These are phyloP conservation scores for Beauveria brongniartii DNA, from an alignment of 2,329 filamentous ascomycete genomes.

Conservation along the genomic window DNA sequence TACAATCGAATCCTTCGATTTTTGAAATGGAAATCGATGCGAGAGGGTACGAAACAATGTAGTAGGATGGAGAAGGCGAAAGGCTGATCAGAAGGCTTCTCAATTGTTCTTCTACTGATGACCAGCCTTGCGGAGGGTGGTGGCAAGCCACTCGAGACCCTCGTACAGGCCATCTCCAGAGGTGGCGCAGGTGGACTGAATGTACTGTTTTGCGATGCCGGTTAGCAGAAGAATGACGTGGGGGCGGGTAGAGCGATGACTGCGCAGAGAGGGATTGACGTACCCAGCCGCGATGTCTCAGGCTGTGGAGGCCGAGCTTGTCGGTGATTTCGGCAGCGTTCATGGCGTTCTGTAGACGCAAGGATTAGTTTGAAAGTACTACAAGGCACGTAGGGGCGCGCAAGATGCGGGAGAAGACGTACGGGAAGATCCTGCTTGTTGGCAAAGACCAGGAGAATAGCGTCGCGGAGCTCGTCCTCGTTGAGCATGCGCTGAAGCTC, in stretches of 20 bases:
- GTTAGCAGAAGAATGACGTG: neutral
- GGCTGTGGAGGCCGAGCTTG: conserved; percentile 98
- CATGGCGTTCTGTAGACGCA: conserved; percentile 76
- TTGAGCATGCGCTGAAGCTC: conserved; percentile 98
- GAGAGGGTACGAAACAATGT: conserved; percentile 32
- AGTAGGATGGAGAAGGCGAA: conserved; percentile 27
- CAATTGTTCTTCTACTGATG: conserved; percentile 45
- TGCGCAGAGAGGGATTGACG: conserved; percentile 31
- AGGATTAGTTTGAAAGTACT: conserved; percentile 15
- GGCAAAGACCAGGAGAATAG: conserved; percentile 92
- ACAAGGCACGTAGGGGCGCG: conserved; percentile 1
- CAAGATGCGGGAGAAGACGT: conserved; percentile 34
- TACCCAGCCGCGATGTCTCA: conserved; percentile 99
- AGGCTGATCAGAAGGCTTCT: conserved; percentile 22
- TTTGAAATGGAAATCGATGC: conserved; percentile 30
- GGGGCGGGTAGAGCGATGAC: neutral
- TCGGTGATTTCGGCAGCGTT: conserved; percentile 99
- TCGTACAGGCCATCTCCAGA: conserved; percentile 99
- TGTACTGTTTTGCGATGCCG: conserved; percentile 56
- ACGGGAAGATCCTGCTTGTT: conserved; percentile 99
- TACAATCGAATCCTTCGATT: conserved; percentile 48
- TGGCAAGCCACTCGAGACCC: conserved; percentile 90
- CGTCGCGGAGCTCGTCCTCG: conserved; percentile 97
- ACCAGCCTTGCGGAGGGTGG: conserved; percentile 69
- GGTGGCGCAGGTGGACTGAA: conserved; percentile 98